A percentile compares a stretch with the other conserved stretches of the same genome.
Evolutionary conservation across 176 grass and related monocot genomes (phyloP).

Genomic region (Puccinellia tenuiflora): DNA sequence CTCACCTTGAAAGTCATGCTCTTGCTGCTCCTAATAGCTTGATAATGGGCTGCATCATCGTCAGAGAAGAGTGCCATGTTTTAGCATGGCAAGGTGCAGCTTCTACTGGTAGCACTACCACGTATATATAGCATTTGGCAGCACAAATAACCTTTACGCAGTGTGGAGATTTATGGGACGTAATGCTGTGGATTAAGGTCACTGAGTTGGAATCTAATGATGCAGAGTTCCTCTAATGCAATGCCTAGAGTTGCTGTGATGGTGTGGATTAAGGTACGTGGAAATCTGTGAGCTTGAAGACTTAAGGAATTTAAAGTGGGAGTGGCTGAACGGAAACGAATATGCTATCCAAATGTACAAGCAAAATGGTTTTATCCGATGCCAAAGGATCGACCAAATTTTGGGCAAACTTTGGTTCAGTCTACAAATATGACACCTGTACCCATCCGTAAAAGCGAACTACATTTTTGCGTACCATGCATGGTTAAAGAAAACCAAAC

Average conservation of each 20-base stretch:
- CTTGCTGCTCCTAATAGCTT: neutral
- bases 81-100: neutral
- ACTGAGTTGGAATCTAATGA: neutral
- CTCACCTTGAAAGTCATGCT: constrained; percentile 29
- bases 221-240: neutral
- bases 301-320: neutral
- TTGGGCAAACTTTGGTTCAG: neutral
- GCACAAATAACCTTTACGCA: neutral
- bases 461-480: neutral
- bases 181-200: neutral
- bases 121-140: neutral
- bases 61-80: constrained; percentile 26
- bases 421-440: neutral
- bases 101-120: neutral
- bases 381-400: constrained; percentile 12
- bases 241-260: neutral
- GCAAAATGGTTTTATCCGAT: constrained; percentile 20
- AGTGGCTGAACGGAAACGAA: constrained; percentile 39
- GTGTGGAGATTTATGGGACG: neutral
- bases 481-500: neutral
- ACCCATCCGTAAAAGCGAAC: neutral
- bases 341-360: constrained; percentile 33
- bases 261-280: neutral
- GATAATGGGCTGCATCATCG: neutral
- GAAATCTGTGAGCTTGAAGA: constrained; percentile 23